Evolutionary conservation across 2,329 filamentous ascomycete genomes (phyloP).

Genomic region (Rachicladosporium sp.): DNA sequence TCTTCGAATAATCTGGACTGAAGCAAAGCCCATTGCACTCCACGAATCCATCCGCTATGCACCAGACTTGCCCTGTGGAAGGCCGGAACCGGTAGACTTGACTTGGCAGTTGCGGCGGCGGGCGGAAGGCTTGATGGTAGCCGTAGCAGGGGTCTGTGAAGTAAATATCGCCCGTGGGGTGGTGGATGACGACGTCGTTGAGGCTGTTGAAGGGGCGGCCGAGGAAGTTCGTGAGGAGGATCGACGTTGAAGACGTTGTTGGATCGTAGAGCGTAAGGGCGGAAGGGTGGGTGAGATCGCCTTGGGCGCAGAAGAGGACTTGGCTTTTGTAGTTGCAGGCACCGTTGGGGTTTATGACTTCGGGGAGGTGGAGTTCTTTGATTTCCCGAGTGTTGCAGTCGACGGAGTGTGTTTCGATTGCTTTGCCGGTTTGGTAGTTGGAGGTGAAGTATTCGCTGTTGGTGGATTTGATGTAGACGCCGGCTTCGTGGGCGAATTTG

Average conservation of each 20-base stretch:
- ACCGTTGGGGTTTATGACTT: constrained; percentile 28
- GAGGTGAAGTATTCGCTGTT: constrained; percentile 32
- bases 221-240: constrained; percentile 30
- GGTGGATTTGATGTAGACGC: constrained; percentile 20
- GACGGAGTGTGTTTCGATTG: constrained; percentile 15
- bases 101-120: constrained; percentile 37
- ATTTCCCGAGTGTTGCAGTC: constrained; percentile 12
- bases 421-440: constrained; percentile 18
- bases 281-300: constrained; percentile 11
- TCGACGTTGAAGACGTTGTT: too few relatives aligned
- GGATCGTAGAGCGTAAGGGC: constrained; percentile 15
- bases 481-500: constrained; percentile 23
- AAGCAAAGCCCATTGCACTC: constrained; percentile 45
- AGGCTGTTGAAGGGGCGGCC: constrained; percentile 49
- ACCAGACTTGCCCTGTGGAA: constrained; percentile 36
- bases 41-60: constrained; percentile 43
- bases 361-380: constrained; percentile 21
- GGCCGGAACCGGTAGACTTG: constrained; percentile 47
- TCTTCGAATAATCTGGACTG: constrained; percentile 36
- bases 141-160: constrained; percentile 16
- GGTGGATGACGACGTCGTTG: constrained; percentile 44
- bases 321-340: constrained; percentile 35
- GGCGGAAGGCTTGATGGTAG: constrained; percentile 41
- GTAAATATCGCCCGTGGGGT: constrained; percentile 23
- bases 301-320: constrained; percentile 22